These are phyloP conservation scores for Colletotrichum theobromicola DNA, from an alignment of 2,329 filamentous ascomycete genomes.

Conservation along the genomic window DNA sequence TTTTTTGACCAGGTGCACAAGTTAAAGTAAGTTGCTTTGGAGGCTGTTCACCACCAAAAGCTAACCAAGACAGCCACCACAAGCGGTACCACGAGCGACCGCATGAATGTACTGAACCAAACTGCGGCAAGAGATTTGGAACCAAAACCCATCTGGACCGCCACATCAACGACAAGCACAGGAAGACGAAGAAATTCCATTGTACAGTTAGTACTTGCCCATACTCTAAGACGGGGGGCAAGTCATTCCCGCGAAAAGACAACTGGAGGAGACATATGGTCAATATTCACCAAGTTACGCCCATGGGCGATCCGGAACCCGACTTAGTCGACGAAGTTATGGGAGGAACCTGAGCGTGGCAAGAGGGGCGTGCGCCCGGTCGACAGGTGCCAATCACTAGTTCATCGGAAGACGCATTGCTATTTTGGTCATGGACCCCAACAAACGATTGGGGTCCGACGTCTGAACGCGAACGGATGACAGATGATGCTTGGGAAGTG, in stretches of 20 bases:
- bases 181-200: slow-evolving; percentile 64
- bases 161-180: slow-evolving; percentile 67
- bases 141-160: slow-evolving; percentile 67
- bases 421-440: background rate
- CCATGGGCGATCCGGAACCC: slow-evolving; percentile 23
- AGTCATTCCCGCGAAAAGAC: slow-evolving; percentile 65
- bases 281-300: slow-evolving; percentile 57
- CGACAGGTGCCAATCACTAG: background rate
- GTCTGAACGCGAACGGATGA: background rate
- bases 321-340: slow-evolving; percentile 24
- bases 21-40: slow-evolving; percentile 51
- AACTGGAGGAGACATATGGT: slow-evolving; percentile 69
- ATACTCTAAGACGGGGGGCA: slow-evolving; percentile 61
- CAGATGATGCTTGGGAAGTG: slow-evolving; percentile 11
- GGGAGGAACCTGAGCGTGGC: slow-evolving; percentile 10
- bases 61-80: slow-evolving; percentile 53
- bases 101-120: slow-evolving; percentile 59
- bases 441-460: background rate
- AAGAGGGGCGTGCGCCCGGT: background rate
- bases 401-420: background rate
- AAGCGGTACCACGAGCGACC: slow-evolving; percentile 66
- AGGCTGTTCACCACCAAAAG: slow-evolving; percentile 6
- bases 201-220: slow-evolving; percentile 59
- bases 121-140: slow-evolving; percentile 62
- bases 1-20: slow-evolving; percentile 65